Base-by-base conservation (phyloP, 2,329 filamentous ascomycete genomes). In the Cladosporium halotolerans region DNA sequence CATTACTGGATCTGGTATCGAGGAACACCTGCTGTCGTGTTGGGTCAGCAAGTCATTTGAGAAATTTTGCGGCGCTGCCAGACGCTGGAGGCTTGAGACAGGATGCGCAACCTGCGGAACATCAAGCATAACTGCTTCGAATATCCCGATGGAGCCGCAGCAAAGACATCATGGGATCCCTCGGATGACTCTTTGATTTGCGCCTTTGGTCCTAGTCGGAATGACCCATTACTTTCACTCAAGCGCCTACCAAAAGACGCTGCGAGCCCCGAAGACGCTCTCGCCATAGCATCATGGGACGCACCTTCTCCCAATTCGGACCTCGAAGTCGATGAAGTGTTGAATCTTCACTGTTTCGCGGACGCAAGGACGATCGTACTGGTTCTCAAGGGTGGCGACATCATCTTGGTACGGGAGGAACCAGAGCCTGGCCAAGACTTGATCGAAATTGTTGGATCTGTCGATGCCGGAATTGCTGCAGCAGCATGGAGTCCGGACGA, bases 401-500 rank as follows among this genome's bases (percentile, higher is more conserved):
- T 99, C 58, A 75, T 96, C 57, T 79, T 91, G 48, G 86, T 96
- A 28, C 81, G 86, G 60, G 89, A 96, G 66, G 80, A 85, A 39
- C 78, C 82, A 41, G 67, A 78, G 32, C 73, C 77, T 5, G 83
- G 79, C 55, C 83, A 88, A 68, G 87, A 90, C 36, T 84, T 88
- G 62, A 90, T 99, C 62, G 93, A 97, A 70, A 97, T 99, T 62
- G 83, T 97, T 58, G 93, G 93, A 42, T 95, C 90, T 33, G 88
- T 99, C 36, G 90, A 96, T 72, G 87, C 86, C 55, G 93, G 92
- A 19, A 96, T 99, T 62, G 82, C 84, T 19, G 89, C 90, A 13
- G 92, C 91, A 13, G 81, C 83, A 60, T 99, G 93, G 93, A 95
- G 92, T 38, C 91, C 91, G 2, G 93, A 99, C 65, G 92, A 96